Conservation (phyloP, 2,329 filamentous ascomycete genomes). For the Colletotrichum zoysiae region DNA sequence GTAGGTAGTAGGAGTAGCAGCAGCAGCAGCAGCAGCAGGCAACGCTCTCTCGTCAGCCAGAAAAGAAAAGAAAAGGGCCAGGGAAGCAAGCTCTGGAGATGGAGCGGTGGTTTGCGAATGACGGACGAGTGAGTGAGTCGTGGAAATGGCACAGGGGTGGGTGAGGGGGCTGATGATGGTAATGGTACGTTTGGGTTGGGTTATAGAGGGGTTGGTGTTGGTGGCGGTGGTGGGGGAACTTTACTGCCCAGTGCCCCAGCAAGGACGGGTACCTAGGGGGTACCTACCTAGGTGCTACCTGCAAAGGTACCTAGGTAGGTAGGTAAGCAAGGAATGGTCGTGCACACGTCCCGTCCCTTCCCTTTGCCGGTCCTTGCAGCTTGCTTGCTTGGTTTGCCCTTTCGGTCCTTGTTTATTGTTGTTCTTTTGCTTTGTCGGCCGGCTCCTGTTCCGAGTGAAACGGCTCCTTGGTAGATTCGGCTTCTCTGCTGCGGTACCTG, state of each 20-base stretch:
- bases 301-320: too few species aligned
- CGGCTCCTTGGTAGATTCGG: conserved; percentile 23
- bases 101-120: too few species aligned
- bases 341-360: conserved; percentile 21
- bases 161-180: background rate
- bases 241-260: background rate
- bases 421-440: background rate
- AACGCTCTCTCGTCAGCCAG: conserved; percentile 20
- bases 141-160: too few species aligned
- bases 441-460: background rate
- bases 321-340: too few species aligned
- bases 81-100: conserved; percentile 16
- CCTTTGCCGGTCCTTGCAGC: conserved; percentile 11
- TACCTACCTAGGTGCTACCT: too few species aligned
- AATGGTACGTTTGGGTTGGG: background rate
- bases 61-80: conserved; percentile 32
- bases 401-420: conserved; percentile 6
- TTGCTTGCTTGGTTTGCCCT: conserved; percentile 7
- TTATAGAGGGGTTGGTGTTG: background rate
- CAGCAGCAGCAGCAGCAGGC: conserved; percentile 12
- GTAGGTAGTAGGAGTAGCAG: background rate
- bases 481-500: too few species aligned
- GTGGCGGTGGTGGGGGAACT: background rate
- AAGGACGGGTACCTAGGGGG: conserved; percentile 13
- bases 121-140: too few species aligned